These are phyloP conservation scores for Isatis tinctoria DNA, from an alignment of 345 rosid genomes.

Conservation along the genomic window DNA sequence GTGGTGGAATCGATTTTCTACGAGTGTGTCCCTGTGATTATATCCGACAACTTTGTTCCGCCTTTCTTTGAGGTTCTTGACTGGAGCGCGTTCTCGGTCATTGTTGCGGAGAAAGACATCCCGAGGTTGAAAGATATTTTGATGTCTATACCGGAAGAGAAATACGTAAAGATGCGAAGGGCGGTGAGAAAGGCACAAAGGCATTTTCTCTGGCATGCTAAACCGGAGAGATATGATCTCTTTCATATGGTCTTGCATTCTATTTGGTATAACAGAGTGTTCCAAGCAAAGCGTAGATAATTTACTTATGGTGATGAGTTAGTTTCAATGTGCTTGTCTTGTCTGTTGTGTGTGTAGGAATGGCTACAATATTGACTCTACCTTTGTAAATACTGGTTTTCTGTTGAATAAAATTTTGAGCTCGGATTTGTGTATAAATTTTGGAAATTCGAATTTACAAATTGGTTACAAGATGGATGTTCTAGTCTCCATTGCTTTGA, in stretches of 20 bases:
- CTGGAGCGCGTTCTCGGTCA: constrained; percentile 69
- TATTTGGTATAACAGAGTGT: constrained; percentile 82
- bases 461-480: background rate
- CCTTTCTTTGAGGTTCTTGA: constrained; percentile 85
- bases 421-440: background rate
- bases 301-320: background rate
- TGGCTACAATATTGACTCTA: background rate
- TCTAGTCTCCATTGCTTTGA: background rate
- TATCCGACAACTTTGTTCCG: constrained; percentile 87
- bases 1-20: constrained; percentile 87
- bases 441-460: background rate
- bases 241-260: constrained; percentile 94
- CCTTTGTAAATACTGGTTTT: constrained; percentile 3
- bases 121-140: constrained; percentile 62
- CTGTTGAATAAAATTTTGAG: background rate
- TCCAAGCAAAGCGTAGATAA: constrained; percentile 66
- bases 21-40: constrained; percentile 84
- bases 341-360: constrained; percentile 5
- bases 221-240: constrained; percentile 76
- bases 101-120: constrained; percentile 81
- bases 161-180: constrained; percentile 61
- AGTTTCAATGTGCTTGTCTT: background rate
- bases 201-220: constrained; percentile 88
- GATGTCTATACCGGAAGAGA: constrained; percentile 59
- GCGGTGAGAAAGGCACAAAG: constrained; percentile 71